phyloP scores from a whole-genome alignment of 176 grass and related monocot species.

The Stipa capillata region DNA sequence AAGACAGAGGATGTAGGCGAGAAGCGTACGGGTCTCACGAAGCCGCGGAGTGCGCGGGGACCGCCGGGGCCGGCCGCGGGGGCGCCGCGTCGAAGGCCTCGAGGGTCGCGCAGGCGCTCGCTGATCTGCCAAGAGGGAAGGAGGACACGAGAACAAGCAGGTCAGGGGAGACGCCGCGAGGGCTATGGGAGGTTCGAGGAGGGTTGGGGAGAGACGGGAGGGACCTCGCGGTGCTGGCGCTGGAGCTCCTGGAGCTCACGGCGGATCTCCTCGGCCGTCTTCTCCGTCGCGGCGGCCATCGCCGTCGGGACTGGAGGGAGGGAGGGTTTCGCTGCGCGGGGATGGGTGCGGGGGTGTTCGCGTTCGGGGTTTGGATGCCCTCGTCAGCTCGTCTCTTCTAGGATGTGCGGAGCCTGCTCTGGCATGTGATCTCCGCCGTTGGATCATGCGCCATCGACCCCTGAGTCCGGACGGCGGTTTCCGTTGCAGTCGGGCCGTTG shows the following conservation, averaged over 20 bases:
- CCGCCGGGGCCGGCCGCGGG: constrained; percentile 3
- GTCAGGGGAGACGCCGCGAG: not conserved
- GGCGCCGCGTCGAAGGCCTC: constrained; percentile 63
- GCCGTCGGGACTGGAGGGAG: not conserved
- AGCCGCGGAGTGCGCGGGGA: constrained; percentile 50
- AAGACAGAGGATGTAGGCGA: not conserved
- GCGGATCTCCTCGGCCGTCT: constrained; percentile 84
- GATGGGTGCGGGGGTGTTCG: not conserved
- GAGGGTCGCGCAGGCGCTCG: constrained; percentile 82
- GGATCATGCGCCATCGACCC: too few species aligned
- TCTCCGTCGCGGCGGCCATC: constrained; percentile 61
- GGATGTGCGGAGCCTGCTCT: too few species aligned
- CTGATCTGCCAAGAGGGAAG: constrained; percentile 54
- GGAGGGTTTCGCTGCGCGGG: constrained; percentile 12
- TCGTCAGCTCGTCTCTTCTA: too few species aligned
- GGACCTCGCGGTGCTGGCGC: constrained; percentile 89
- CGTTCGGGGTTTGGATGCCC: constrained; percentile 32
- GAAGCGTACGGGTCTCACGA: constrained; percentile 52
- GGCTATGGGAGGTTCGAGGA: not conserved
- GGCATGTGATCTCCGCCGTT: not conserved
- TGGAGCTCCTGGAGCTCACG: constrained; percentile 96
- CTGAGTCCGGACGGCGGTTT: too few species aligned
- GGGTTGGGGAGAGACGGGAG: not conserved
- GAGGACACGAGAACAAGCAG: not conserved
- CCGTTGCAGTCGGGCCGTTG: too few species aligned